Percentiles rank a stretch among this genome's conserved stretches.
phyloP scores from a whole-genome alignment of 805 yeast species.

The Metschnikowia bowlesiae region DNA sequence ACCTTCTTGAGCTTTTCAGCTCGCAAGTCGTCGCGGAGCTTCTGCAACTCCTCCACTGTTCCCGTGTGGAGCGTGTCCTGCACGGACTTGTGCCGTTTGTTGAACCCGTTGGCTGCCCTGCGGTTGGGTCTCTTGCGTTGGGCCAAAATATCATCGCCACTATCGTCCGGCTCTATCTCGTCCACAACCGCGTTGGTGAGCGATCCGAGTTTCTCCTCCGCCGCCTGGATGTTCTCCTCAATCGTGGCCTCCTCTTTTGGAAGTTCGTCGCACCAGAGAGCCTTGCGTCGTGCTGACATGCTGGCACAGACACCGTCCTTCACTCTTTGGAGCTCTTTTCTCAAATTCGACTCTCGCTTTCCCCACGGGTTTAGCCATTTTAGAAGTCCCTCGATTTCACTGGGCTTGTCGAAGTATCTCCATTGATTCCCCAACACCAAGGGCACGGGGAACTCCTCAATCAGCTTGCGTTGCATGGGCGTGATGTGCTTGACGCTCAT shows the following conservation, averaged over 20 bases:
- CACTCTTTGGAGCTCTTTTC: slow-evolving; percentile 54
- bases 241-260: slow-evolving; percentile 27
- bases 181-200: slow-evolving; percentile 5
- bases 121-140: slow-evolving; percentile 30
- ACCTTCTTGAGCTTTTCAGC: slow-evolving; percentile 29
- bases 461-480: slow-evolving; percentile 52
- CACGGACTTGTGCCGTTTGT: slow-evolving; percentile 35
- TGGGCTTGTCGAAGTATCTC: slow-evolving; percentile 63
- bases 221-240: slow-evolving; percentile 10
- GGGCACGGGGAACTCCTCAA: slow-evolving; percentile 63
- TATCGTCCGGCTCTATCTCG: slow-evolving; percentile 25
- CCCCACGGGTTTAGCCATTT: slow-evolving; percentile 78
- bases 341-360: slow-evolving; percentile 58
- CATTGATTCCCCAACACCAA: slow-evolving; percentile 53
- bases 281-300: slow-evolving; percentile 54
- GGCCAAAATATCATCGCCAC: slow-evolving; percentile 21
- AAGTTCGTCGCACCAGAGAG: slow-evolving; percentile 42
- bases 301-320: slow-evolving; percentile 52
- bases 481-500: slow-evolving; percentile 19
- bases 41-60: slow-evolving; percentile 21
- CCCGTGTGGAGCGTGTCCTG: slow-evolving; percentile 30
- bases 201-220: slow-evolving; percentile 5
- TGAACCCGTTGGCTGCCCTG: slow-evolving; percentile 23
- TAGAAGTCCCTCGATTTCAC: slow-evolving; percentile 52
- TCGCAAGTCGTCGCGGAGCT: slow-evolving; percentile 24